These are phyloP conservation scores for Corniculantispora saksenae DNA, from an alignment of 2,329 filamentous ascomycete genomes.

Conservation along the genomic window DNA sequence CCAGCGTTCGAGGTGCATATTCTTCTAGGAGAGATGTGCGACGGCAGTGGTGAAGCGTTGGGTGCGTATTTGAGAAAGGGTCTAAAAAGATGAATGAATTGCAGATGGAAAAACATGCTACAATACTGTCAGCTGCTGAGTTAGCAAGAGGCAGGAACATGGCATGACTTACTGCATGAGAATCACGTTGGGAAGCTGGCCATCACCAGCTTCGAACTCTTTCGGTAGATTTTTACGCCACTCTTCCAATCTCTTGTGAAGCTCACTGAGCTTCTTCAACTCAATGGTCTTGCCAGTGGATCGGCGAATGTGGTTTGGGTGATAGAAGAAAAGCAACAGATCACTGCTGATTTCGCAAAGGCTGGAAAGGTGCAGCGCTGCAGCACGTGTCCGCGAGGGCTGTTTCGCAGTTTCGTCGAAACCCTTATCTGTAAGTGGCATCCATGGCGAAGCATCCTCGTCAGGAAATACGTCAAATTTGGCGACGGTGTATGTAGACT, in stretches of 20 bases:
- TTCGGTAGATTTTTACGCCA: constrained; percentile 84
- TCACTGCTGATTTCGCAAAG: constrained; percentile 94
- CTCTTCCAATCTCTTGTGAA: constrained; percentile 85
- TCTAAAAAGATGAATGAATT: constrained; percentile 93
- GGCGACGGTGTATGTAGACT: constrained; percentile 76
- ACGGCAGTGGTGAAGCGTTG: constrained; percentile 76
- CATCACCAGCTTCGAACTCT: constrained; percentile 87
- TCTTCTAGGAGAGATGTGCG: constrained; percentile 85
- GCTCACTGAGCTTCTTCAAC: constrained; percentile 86
- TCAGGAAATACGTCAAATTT: constrained; percentile 89
- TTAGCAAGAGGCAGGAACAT: not conserved
- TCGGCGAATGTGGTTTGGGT: constrained; percentile 67
- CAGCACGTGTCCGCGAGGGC: constrained; percentile 78
- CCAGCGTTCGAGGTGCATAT: constrained; percentile 88
- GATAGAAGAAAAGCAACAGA: constrained; percentile 86
- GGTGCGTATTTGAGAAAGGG: constrained; percentile 92
- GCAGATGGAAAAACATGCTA: constrained; percentile 96
- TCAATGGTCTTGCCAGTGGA: constrained; percentile 77
- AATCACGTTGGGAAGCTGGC: constrained; percentile 80
- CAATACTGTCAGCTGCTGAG: constrained; percentile 25
- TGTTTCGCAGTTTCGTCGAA: constrained; percentile 73
- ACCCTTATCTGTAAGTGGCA: constrained; percentile 83
- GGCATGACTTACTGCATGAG: constrained; percentile 72
- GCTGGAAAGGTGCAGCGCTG: constrained; percentile 77
- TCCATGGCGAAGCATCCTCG: constrained; percentile 85